Conservation (phyloP, 371 early-diverging fungal genomes). For the Mortierella sp. region DNA sequence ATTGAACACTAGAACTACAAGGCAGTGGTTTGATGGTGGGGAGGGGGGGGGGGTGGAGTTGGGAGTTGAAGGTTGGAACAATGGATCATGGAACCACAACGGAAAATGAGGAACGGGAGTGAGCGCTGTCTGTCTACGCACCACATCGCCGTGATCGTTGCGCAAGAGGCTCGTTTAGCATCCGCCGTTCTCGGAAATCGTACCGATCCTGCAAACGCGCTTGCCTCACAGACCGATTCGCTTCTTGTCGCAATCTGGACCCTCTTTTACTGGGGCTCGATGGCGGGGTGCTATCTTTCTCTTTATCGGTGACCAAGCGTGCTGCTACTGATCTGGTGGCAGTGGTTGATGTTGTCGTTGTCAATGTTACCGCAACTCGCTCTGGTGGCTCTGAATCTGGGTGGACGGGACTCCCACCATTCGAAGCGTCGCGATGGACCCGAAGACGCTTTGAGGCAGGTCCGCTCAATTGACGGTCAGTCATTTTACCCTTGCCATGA, state of each 20-base stretch:
- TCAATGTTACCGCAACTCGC: no score
- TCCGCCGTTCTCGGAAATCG: slow-evolving; percentile 43
- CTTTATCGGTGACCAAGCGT: no score
- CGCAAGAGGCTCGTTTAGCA: slow-evolving; percentile 33
- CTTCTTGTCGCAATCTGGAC: slow-evolving; percentile 3
- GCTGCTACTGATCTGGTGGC: no score
- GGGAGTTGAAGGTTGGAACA: no score
- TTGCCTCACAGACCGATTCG: slow-evolving; percentile 1
- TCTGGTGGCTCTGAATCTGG: no score
- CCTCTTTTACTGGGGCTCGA: background rate
- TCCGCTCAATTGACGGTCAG: slow-evolving; percentile 38
- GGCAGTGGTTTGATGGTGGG: no score
- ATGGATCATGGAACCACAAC: no score
- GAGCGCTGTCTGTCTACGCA: background rate
- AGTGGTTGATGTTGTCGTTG: background rate
- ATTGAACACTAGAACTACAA: no score
- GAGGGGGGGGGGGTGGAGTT: no score
- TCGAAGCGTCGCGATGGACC: slow-evolving; percentile 8
- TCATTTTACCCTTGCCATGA: slow-evolving; percentile 45
- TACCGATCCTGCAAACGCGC: slow-evolving; percentile 26
- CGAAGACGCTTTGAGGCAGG: slow-evolving; percentile 32
- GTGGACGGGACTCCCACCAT: background rate
- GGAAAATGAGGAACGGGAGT: background rate
- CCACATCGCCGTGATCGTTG: slow-evolving; percentile 23
- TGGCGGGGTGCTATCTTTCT: slow-evolving; percentile 4